A percentile compares a stretch with the other conserved stretches of the same genome.
Conservation (phyloP, 2,329 filamentous ascomycete genomes). For the Apiospora phragmitis region DNA sequence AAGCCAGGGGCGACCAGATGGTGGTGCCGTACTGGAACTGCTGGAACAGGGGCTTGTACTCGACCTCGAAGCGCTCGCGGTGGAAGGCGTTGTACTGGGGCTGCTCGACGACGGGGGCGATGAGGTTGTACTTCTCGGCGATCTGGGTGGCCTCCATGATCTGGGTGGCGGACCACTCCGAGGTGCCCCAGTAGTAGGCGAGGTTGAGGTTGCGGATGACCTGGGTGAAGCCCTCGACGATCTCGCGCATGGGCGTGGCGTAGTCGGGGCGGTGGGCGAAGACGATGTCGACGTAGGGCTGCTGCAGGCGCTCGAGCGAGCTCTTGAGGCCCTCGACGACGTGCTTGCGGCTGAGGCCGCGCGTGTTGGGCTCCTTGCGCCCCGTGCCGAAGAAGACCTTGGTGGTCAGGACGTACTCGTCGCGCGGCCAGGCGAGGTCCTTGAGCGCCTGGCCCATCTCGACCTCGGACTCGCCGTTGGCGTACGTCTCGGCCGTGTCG, state of each 20-base stretch:
- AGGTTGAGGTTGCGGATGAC: slow-evolving; percentile 55
- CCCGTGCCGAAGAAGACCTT: slow-evolving; percentile 53
- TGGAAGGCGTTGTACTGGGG: slow-evolving; percentile 64
- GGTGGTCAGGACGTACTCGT: slow-evolving; percentile 55
- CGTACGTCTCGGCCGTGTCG: slow-evolving; percentile 52
- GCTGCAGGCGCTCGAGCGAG: slow-evolving; percentile 58
- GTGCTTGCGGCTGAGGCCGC: slow-evolving; percentile 51
- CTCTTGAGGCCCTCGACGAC: slow-evolving; percentile 58
- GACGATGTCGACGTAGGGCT: slow-evolving; percentile 67
- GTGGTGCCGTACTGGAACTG: slow-evolving; percentile 58
- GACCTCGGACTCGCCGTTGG: slow-evolving; percentile 48
- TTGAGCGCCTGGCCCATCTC: slow-evolving; percentile 48
- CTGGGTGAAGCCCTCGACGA: slow-evolving; percentile 54
- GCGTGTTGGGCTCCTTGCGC: slow-evolving; percentile 58
- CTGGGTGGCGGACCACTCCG: slow-evolving; percentile 59
- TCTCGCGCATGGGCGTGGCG: slow-evolving; percentile 62
- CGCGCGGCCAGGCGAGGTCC: slow-evolving; percentile 42
- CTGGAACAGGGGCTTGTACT: slow-evolving; percentile 58
- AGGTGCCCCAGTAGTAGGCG: slow-evolving; percentile 65
- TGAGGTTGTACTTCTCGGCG: slow-evolving; percentile 58
- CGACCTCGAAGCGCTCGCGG: slow-evolving; percentile 60
- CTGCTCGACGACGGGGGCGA: slow-evolving; percentile 48
- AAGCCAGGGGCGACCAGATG: slow-evolving; percentile 49
- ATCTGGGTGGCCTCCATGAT: slow-evolving; percentile 59
- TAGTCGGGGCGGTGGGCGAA: slow-evolving; percentile 62